These are phyloP conservation scores for Beta lomatogona DNA, from an alignment of 179 eudicot species.

Conservation along the genomic window DNA sequence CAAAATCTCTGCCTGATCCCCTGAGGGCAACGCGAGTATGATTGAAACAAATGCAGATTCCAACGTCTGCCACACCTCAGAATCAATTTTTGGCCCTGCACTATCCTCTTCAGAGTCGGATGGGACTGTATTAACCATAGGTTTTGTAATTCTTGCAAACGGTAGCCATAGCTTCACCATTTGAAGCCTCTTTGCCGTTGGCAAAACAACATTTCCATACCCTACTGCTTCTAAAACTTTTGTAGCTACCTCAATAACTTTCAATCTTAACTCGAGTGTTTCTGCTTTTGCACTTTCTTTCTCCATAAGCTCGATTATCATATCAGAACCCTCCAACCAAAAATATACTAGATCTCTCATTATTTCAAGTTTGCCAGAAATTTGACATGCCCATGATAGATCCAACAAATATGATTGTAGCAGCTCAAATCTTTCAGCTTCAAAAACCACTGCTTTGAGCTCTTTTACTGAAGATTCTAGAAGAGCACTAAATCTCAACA, in stretches of 20 bases:
- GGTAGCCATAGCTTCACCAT: constrained; percentile 92
- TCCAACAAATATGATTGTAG: constrained; percentile 54
- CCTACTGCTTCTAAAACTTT: constrained; percentile 79
- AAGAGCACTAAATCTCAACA: constrained; percentile 51
- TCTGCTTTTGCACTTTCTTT: constrained; percentile 34
- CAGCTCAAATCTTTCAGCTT: constrained; percentile 30
- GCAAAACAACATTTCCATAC: constrained; percentile 68
- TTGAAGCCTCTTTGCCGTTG: constrained; percentile 61
- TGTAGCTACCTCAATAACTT: constrained; percentile 67
- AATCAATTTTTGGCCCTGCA: constrained; percentile 45
- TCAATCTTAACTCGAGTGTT: constrained; percentile 47
- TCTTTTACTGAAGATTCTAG: constrained; percentile 47
- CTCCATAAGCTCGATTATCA: constrained; percentile 45
- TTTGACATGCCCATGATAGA: constrained; percentile 81
- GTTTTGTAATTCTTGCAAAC: constrained; percentile 55
- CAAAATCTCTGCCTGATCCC: constrained; percentile 73
- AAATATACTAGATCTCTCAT: constrained; percentile 53
- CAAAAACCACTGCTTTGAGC: constrained; percentile 30
- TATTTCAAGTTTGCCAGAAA: constrained; percentile 61
- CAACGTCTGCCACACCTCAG: constrained; percentile 77
- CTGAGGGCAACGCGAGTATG: constrained; percentile 77
- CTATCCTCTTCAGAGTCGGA: constrained; percentile 44
- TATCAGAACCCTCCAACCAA: constrained; percentile 65
- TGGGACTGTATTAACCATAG: constrained; percentile 42
- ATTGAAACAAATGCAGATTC: constrained; percentile 82